Base-by-base conservation (phyloP, 805 yeast genomes). In the Cyberlindnera euphorbiiphila region DNA sequence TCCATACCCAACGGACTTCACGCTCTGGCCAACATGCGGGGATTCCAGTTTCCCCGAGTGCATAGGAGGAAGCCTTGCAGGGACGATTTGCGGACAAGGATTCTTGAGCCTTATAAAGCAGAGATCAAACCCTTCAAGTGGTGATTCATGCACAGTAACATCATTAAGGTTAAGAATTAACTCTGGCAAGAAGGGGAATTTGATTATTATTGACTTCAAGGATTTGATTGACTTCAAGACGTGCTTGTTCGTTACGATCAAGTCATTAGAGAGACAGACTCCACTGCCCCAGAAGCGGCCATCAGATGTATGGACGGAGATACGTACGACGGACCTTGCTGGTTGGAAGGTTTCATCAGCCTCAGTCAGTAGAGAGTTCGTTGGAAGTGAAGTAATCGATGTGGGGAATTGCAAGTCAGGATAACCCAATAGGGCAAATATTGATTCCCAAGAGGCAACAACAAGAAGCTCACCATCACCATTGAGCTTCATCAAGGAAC, bases 261-360 rank as follows among this genome's bases (percentile, higher is more conserved):
- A 34, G 8, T 36, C 29, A 0, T 36, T 13, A 2, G 49, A 37
- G 4, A 56, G 21, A 3, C 48, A 32, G n/a, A 56, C 46, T 5
- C 60, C 60, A 42, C 57, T 53, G 1, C 60, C 60, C 59, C 59
- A 56, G 28, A 44, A 54, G n/a, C 41, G 34, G 5, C 56, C 53
- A 12, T 33, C 33, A 1, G 15, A 16, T 1, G 54, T 32, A 6
- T 32, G 29, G 5, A 51, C 53, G 2, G 56, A 47, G 2, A 56
- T 46, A 14, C 57, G 42, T 3, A 47, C 53, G 24, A 54, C 46
- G 6, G 59, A 49, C 4, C 36, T 37, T 3, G 42, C 37, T 11
- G 52, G 50, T 20, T 43, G 46, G 16, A 34, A 45, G 9, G 14
- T 9, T 7, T 26, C 25, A 5, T 23, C 12, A n/a, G 29, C 25